These are phyloP conservation scores for Hypomontagnella monticulosa DNA, from an alignment of 495 filamentous ascomycete species.

Conservation along the genomic window DNA sequence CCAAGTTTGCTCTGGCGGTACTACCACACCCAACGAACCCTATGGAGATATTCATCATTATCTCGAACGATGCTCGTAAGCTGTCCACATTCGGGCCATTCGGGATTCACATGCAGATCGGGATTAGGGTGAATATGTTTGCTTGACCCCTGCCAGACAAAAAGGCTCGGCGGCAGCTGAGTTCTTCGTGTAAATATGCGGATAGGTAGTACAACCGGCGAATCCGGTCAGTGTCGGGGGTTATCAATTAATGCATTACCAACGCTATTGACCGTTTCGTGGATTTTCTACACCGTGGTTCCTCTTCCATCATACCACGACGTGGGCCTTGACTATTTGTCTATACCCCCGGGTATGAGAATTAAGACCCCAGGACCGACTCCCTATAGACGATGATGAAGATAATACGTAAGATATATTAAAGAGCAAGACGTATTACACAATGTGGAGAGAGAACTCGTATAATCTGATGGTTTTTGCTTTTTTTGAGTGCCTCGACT, in stretches of 20 bases:
- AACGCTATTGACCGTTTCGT: background rate
- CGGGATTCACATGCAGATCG: slow-evolving; percentile 25
- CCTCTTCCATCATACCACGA: slow-evolving; percentile 1
- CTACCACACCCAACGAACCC: no score
- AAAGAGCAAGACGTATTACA: no score
- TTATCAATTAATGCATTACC: slow-evolving; percentile 19
- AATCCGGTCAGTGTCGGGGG: slow-evolving; percentile 15
- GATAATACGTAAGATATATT: no score
- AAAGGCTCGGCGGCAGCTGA: slow-evolving; percentile 22
- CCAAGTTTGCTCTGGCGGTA: background rate
- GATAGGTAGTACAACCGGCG: slow-evolving; percentile 25
- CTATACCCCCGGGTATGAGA: no score
- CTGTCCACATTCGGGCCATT: background rate
- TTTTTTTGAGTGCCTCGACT: background rate
- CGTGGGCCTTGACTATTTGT: background rate
- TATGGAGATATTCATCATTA: no score
- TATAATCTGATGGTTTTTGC: background rate
- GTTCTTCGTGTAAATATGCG: slow-evolving; percentile 15
- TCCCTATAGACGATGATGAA: no score
- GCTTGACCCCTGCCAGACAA: slow-evolving; percentile 25
- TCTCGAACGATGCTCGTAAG: no score
- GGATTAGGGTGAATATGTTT: slow-evolving; percentile 30
- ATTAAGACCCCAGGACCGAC: no score
- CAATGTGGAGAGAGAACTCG: no score
- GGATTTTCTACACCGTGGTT: background rate